Evolutionary conservation across 805 yeast species (phyloP), one percentile per base, ranked within the genome.

Genomic region (Lipomyces yamanashiensis): DNA sequence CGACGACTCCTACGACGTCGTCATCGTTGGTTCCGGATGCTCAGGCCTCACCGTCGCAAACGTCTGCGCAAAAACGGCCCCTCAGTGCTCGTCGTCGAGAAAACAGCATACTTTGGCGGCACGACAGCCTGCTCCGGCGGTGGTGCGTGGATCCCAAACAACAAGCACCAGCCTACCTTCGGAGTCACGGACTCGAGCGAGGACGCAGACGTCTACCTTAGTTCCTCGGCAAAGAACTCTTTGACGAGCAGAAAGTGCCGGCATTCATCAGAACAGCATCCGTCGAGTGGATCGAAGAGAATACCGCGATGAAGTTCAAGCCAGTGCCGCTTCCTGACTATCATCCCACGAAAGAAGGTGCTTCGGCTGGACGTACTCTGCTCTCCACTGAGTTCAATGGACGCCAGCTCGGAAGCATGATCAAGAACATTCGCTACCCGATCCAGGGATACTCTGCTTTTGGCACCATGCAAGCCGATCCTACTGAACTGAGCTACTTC

Each of bases 121-220:
- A 45, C 49, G 9, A 19, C 49, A 8, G 49, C 49, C 33, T 45
- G 21, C 49, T 45, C 49, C 17, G 49, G 49, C 33, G 49, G 28
- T 13, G 50, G 50, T 45, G 50, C 50, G 10, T 45, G 50, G 49
- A 17, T 45, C 17, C 49, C 49, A 23, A 45, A 45, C 33, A 19
- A 19, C 33, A 45, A 21, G 49, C 49, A 45, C 33, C 49, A 45
- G 49, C 49, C 49, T 21, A 33, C 49, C 33, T 17, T 45, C 17
- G 23, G 50, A 8, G 50, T 45, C 50, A 21, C n/a, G 12, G 50
- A 45, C 47, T 45, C 50, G 34, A 36, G 12, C 21, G 50, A 45
- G 50, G 23, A 45, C 7, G 50, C 50, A 28, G 50, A 9, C 50
- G 21, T 21, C 12, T 45, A 45, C 34, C 34, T 45, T 15, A 34